Evolutionary conservation across 75 land plant genomes (phyloP), one percentile per base, ranked within the genome.

Genomic region (Picea sitchensis): DNA sequence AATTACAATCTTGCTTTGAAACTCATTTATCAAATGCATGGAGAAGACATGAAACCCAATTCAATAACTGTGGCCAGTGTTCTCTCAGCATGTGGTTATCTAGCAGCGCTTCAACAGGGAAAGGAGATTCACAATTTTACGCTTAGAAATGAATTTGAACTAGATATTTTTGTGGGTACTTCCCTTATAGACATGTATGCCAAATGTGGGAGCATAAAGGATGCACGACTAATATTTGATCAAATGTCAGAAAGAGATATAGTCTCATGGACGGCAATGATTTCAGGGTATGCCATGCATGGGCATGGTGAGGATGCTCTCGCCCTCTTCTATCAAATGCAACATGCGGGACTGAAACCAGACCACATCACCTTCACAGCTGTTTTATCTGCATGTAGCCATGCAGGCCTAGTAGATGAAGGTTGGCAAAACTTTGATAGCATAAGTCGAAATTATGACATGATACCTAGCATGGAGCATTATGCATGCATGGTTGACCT

Each of bases 401-500:
- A 87, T 82, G 79, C 86, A 34, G 93, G 89, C 59, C 20, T 44
- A 14, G 80, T 87, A 36, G 82, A 80, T n/a, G 80, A 84, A 76
- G 93, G 91, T 59, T 58, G 61, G 77, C 5, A 41, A 61, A 76
- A 88, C 26, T 88, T 91, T 74, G 58, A 86, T 75, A 12, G 76
- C n/a, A 79, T 88, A 85, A 67, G 47, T 44, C 23, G 34, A 3
- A 31, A 77, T 14, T 86, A 80, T 82, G 86, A 86, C 4, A 82
- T 88, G 63, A 5, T 32, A 51, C 88, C 90, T 3, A 75, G 59
- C 13, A 60, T 65, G 14, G 85, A 91, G 76, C 90, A 91, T 69
- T 83, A 84, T 84, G 86, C 90, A 63, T 91, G 90, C 78, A 79
- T 91, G 83, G 84, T 86, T 54, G 88, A 82, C 20, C 84, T 79